phyloP scores from a whole-genome alignment of 225 moss, liverwort and hornwort species.

The Pseudisothecium myosuroides region DNA sequence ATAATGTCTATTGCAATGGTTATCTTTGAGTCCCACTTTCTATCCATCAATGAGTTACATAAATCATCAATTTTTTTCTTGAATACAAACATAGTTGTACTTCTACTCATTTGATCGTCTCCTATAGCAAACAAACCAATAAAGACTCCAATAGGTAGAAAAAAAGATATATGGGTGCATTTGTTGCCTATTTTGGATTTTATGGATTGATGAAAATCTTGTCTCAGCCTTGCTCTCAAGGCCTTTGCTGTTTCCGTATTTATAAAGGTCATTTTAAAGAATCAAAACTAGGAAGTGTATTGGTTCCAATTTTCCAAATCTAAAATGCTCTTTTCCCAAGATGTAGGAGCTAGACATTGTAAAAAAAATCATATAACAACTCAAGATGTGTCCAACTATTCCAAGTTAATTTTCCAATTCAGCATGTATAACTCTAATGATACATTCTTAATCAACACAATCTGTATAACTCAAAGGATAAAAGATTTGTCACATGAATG shows the following conservation, averaged over 20 bases:
- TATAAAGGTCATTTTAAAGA: accelerated
- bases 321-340: neutral
- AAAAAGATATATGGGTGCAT: accelerated
- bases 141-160: neutral
- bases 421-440: accelerated
- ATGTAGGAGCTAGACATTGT: neutral
- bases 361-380: neutral
- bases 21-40: no score
- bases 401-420: neutral
- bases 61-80: neutral
- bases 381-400: neutral
- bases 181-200: neutral
- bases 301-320: neutral
- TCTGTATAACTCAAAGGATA: neutral
- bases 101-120: neutral
- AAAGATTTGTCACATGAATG: neutral
- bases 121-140: neutral
- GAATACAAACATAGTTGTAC: neutral
- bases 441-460: neutral
- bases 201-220: accelerated
- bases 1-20: neutral
- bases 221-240: accelerated
- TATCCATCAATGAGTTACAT: neutral
- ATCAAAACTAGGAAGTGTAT: neutral
- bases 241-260: accelerated